Evolutionary conservation across 2,329 filamentous ascomycete species (phyloP).

Genomic region (Calonectria henricotiae): DNA sequence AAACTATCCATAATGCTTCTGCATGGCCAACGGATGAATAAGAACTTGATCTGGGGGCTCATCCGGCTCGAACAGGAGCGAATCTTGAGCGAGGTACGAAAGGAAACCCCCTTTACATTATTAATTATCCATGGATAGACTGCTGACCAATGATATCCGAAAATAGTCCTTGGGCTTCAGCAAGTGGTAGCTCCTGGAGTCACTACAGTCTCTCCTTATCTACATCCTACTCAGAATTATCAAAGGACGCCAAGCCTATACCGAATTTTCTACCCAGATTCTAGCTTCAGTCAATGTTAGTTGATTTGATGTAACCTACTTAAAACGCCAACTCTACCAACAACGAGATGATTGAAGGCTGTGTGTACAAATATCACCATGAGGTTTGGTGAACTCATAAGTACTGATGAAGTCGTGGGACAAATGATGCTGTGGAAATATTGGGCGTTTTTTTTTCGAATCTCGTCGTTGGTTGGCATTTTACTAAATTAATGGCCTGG

Average conservation of each 20-base stretch:
- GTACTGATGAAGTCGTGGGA: background rate
- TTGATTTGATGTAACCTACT: background rate
- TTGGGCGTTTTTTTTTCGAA: background rate
- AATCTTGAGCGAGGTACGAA: background rate
- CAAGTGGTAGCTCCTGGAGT: background rate
- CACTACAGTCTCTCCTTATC: background rate
- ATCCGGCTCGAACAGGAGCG: background rate
- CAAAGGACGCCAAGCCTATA: background rate
- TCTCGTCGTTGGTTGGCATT: background rate
- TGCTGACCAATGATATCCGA: background rate
- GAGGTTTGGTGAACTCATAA: background rate
- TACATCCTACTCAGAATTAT: background rate
- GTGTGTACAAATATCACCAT: background rate
- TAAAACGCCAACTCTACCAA: background rate
- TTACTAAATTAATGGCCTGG: background rate
- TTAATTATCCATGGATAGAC: background rate
- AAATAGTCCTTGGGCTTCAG: background rate
- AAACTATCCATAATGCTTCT: background rate
- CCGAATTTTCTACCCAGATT: background rate
- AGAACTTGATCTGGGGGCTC: background rate
- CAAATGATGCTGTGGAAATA: background rate
- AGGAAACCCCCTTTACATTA: background rate
- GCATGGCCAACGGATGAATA: background rate
- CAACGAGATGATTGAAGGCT: background rate
- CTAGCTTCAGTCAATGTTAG: background rate